These are phyloP conservation scores for Alternaria consortialis DNA, from an alignment of 2,329 filamentous ascomycete species.

Conservation along the genomic window DNA sequence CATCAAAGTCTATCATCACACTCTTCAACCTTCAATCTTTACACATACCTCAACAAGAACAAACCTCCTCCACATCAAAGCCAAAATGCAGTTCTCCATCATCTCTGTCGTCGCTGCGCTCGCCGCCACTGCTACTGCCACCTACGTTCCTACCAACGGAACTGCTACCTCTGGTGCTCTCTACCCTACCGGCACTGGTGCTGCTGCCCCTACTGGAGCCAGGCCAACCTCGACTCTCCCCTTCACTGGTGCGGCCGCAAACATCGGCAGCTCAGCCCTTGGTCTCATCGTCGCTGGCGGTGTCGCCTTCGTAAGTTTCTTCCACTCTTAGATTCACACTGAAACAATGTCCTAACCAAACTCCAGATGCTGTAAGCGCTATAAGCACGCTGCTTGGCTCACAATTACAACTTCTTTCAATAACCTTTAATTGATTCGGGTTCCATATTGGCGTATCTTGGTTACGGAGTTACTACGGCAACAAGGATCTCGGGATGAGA, in stretches of 20 bases:
- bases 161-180: constrained; percentile 30
- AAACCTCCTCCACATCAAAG: constrained; percentile 11
- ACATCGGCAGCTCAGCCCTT: constrained; percentile 37
- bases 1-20: neutral
- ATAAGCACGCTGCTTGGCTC: neutral
- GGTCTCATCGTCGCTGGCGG: constrained; percentile 43
- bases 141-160: constrained; percentile 35
- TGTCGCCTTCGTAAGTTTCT: constrained; percentile 40
- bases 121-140: constrained; percentile 39
- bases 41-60: neutral
- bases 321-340: neutral
- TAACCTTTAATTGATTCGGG: constrained; percentile 6
- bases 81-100: constrained; percentile 47
- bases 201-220: constrained; percentile 22
- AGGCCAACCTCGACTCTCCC: constrained; percentile 30
- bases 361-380: constrained; percentile 19
- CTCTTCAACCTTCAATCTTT: neutral
- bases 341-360: constrained; percentile 8
- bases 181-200: constrained; percentile 40
- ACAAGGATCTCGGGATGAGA: neutral
- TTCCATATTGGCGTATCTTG: constrained; percentile 14
- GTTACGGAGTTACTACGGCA: constrained; percentile 7
- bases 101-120: constrained; percentile 35
- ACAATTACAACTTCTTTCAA: neutral
- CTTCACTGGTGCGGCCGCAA: constrained; percentile 40